Conservation (phyloP, 2,329 filamentous ascomycete species). For the Diplocarpon rosae region DNA sequence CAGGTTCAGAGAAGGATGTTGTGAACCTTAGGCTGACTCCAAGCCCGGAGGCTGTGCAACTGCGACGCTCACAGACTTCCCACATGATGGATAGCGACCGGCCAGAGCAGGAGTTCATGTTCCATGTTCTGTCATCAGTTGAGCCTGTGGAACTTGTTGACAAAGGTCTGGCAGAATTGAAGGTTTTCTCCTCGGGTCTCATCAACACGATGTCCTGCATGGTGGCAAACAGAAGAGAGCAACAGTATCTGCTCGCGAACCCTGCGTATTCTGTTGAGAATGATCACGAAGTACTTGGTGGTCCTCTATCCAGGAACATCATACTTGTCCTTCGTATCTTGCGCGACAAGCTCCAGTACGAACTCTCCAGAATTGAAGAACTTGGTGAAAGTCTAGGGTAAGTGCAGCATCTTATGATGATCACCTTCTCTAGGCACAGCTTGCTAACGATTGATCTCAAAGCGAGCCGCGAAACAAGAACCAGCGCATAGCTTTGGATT, state of each 20-base stretch:
- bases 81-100: conserved; percentile 5
- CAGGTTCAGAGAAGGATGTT: conserved; percentile 29
- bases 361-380: conserved; percentile 6
- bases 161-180: conserved; percentile 4
- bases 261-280: conserved; percentile 14
- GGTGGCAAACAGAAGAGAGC: conserved; percentile 19
- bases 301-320: conserved; percentile 13
- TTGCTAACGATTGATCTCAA: background rate
- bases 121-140: conserved; percentile 7
- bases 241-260: conserved; percentile 9
- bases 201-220: conserved; percentile 22
- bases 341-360: conserved; percentile 14
- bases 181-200: conserved; percentile 19
- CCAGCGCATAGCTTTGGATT: conserved; percentile 18
- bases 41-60: conserved; percentile 2
- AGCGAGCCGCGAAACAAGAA: conserved; percentile 17
- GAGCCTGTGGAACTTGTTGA: background rate
- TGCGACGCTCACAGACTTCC: conserved; percentile 19
- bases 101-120: conserved; percentile 22
- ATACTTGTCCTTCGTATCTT: conserved; percentile 13
- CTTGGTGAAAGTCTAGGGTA: conserved; percentile 1
- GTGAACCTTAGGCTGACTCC: conserved; percentile 23
- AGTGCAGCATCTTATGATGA: background rate
- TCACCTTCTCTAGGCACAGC: background rate
- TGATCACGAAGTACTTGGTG: conserved; percentile 6